Conservation (phyloP, 208 protist genomes). For the Trypanosoma avium region DNA sequence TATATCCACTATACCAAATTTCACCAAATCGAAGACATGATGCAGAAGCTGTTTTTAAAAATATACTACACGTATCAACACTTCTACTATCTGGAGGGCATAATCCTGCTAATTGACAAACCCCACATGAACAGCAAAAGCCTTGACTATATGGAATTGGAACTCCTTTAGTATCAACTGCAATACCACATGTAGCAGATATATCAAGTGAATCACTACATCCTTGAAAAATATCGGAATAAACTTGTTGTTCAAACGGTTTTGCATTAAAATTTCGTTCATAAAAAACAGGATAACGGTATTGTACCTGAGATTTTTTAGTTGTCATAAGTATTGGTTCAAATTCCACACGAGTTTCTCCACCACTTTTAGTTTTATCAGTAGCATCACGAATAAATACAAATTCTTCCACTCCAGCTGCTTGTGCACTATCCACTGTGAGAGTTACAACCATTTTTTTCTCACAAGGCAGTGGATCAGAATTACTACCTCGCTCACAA, state of each 20-base stretch:
- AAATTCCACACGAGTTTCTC: slow-evolving; percentile 39
- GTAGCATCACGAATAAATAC: slow-evolving; percentile 52
- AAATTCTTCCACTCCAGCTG: slow-evolving; percentile 59
- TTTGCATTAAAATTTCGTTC: slow-evolving; percentile 83
- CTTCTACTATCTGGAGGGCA: slow-evolving; percentile 60
- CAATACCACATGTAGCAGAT: slow-evolving; percentile 74
- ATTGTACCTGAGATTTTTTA: slow-evolving; percentile 60
- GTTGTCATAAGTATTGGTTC: slow-evolving; percentile 57
- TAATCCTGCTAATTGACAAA: slow-evolving; percentile 62
- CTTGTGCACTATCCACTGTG: slow-evolving; percentile 63
- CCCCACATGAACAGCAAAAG: slow-evolving; percentile 83
- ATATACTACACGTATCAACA: slow-evolving; percentile 55
- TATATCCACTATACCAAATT: slow-evolving; percentile 84
- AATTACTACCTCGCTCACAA: slow-evolving; percentile 48
- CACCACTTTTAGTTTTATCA: slow-evolving; percentile 36
- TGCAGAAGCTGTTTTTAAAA: slow-evolving; percentile 49
- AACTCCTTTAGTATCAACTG: slow-evolving; percentile 31
- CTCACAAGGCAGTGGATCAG: slow-evolving; percentile 46
- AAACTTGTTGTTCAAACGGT: slow-evolving; percentile 70
- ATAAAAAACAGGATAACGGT: slow-evolving; percentile 86
- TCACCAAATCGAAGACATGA: slow-evolving; percentile 82
- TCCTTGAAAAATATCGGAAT: slow-evolving; percentile 39
- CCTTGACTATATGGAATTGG: slow-evolving; percentile 79
- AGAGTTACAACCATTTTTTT: slow-evolving; percentile 82
- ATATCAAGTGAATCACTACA: slow-evolving; percentile 58